Conservation (phyloP, 495 filamentous ascomycete species). For the Bacidia rubella region DNA sequence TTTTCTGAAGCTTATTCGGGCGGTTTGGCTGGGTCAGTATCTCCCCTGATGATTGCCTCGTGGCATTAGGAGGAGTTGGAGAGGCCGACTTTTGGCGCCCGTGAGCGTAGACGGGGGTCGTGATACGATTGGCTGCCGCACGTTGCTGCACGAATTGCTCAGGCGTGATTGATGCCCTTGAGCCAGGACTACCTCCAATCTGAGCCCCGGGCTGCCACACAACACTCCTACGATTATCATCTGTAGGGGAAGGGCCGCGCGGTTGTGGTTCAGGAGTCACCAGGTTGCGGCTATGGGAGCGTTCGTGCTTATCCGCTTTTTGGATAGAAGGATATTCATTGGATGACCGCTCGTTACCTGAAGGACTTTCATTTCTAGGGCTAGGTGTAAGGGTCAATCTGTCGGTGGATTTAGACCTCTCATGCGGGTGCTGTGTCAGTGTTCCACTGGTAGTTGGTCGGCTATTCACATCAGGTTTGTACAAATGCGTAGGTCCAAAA, state of each 20-base stretch:
- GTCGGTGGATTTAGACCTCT: slow-evolving; percentile 20
- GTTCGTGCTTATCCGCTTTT: slow-evolving; percentile 8
- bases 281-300: slow-evolving; percentile 20
- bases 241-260: slow-evolving; percentile 21
- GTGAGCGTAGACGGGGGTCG: slow-evolving; percentile 35
- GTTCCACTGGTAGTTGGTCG: slow-evolving; percentile 14
- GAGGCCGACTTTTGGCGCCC: slow-evolving; percentile 21
- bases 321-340: slow-evolving; percentile 5
- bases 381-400: slow-evolving; percentile 15
- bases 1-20: slow-evolving; percentile 19
- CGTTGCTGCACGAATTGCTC: slow-evolving; percentile 86
- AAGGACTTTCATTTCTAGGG: slow-evolving; percentile 18
- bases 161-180: slow-evolving; percentile 35
- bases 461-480: slow-evolving; percentile 39
- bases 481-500: slow-evolving; percentile 66
- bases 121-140: slow-evolving; percentile 41
- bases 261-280: slow-evolving; percentile 18
- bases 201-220: slow-evolving; percentile 64
- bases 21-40: slow-evolving; percentile 28
- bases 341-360: slow-evolving; percentile 2
- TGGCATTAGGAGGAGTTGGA: slow-evolving; percentile 30
- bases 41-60: slow-evolving; percentile 40
- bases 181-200: slow-evolving; percentile 31
- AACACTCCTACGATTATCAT: slow-evolving; percentile 45
- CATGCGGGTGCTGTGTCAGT: slow-evolving; percentile 19